Conservation (phyloP, 768 basidiomycete genomes). For the Galerina sulciceps region DNA sequence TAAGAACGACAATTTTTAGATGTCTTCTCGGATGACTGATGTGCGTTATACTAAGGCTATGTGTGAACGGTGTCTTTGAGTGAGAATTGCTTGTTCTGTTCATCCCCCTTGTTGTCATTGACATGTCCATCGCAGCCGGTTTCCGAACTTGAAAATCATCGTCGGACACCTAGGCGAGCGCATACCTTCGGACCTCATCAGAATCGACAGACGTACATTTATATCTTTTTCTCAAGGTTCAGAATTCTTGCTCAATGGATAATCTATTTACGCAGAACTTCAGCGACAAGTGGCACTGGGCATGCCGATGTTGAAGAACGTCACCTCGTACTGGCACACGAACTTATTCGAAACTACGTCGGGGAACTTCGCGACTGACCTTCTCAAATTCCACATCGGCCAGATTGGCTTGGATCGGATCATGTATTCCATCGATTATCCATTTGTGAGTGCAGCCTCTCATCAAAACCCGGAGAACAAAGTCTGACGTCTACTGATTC, state of each 20-base stretch:
- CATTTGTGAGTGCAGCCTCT: constrained; percentile 28
- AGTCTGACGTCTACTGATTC: too few species aligned
- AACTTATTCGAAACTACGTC: constrained; percentile 46
- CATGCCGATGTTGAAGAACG: constrained; percentile 41
- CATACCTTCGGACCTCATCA: constrained; percentile 43
- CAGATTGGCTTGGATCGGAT: constrained; percentile 45
- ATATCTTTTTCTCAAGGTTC: background rate
- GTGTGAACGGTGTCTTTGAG: constrained; percentile 45
- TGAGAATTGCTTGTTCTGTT: constrained; percentile 9
- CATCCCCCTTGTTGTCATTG: background rate
- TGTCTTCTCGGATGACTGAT: background rate
- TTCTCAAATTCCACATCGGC: constrained; percentile 40
- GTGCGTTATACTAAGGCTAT: constrained; percentile 24
- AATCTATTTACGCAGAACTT: constrained; percentile 31
- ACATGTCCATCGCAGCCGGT: constrained; percentile 33
- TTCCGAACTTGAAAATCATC: constrained; percentile 44
- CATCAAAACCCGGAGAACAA: background rate
- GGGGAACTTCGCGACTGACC: constrained; percentile 42
- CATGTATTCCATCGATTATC: constrained; percentile 45
- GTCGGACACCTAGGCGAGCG: constrained; percentile 49
- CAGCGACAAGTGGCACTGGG: constrained; percentile 15
- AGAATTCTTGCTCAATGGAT: background rate
- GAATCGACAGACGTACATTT: constrained; percentile 42
- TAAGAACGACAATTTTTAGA: constrained; percentile 6
- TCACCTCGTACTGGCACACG: constrained; percentile 40